Conservation (phyloP, 768 basidiomycete species). For the Tephrocybe rancida region DNA sequence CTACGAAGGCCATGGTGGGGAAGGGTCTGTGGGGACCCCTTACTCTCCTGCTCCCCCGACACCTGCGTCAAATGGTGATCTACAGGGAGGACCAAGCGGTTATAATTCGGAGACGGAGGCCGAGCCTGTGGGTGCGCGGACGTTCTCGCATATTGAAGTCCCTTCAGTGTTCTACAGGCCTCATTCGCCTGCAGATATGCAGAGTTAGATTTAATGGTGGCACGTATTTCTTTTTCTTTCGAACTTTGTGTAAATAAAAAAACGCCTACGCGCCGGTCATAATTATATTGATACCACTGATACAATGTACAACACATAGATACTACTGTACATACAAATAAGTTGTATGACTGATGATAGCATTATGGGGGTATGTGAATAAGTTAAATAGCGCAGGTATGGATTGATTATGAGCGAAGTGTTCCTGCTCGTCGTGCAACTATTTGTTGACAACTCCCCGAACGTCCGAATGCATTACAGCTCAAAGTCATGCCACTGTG, state of each 20-base stretch:
- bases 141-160: conserved; percentile 6
- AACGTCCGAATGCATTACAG: too few species aligned
- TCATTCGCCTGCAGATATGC: conserved; percentile 13
- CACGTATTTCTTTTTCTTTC: background rate
- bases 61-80: conserved; percentile 49
- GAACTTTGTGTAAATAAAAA: background rate
- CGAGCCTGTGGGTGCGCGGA: conserved; percentile 22
- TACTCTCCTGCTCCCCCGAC: conserved; percentile 58
- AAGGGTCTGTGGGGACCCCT: conserved; percentile 34
- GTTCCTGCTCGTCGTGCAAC: too few species aligned
- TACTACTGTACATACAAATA: background rate
- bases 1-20: conserved; percentile 24
- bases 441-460: too few species aligned
- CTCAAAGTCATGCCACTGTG: too few species aligned
- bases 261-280: background rate
- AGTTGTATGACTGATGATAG: background rate
- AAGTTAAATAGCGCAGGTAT: background rate
- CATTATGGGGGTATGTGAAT: background rate
- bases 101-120: conserved; percentile 53
- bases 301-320: background rate
- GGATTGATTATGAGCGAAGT: too few species aligned
- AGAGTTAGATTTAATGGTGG: background rate
- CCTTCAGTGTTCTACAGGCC: conserved; percentile 3
- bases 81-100: conserved; percentile 52
- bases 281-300: background rate